Conservation (phyloP, 2,329 filamentous ascomycete species). For the Paecilomyces sp. region DNA sequence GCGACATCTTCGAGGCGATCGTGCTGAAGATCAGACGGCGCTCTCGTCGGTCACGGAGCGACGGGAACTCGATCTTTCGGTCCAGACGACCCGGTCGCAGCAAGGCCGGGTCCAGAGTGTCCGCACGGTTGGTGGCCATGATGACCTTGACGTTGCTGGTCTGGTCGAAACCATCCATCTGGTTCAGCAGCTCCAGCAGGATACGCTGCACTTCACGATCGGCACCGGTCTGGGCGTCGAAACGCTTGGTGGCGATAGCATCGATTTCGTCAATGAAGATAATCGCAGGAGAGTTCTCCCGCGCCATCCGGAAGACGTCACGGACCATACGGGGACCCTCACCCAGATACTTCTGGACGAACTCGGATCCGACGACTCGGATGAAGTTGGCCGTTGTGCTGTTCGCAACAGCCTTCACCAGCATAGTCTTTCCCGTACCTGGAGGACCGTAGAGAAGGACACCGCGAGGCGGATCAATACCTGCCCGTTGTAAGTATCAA, state of each 20-base stretch:
- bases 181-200: slow-evolving; percentile 90
- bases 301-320: slow-evolving; percentile 97
- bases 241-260: slow-evolving; percentile 97
- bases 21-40: slow-evolving; percentile 93
- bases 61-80: slow-evolving; percentile 98
- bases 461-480: slow-evolving; percentile 91
- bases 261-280: slow-evolving; percentile 99
- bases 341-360: slow-evolving; percentile 97
- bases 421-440: slow-evolving; percentile 93
- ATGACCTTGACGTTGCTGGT: slow-evolving; percentile 99
- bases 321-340: slow-evolving; percentile 98
- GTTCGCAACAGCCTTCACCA: slow-evolving; percentile 97
- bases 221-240: slow-evolving; percentile 96
- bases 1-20: slow-evolving; percentile 95
- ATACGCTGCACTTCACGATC: slow-evolving; percentile 99
- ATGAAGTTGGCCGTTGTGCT: slow-evolving; percentile 98
- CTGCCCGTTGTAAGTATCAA: slow-evolving; percentile 23
- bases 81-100: slow-evolving; percentile 89
- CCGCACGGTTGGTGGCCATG: slow-evolving; percentile 96
- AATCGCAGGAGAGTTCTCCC: slow-evolving; percentile 95
- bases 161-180: slow-evolving; percentile 99
- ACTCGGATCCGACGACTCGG: slow-evolving; percentile 94
- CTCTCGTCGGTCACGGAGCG: slow-evolving; percentile 84
- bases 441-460: slow-evolving; percentile 94
- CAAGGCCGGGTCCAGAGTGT: slow-evolving; percentile 89